These are phyloP conservation scores for Rhizopus arrhizus DNA, from an alignment of 371 early-diverging fungal genomes.

Conservation along the genomic window DNA sequence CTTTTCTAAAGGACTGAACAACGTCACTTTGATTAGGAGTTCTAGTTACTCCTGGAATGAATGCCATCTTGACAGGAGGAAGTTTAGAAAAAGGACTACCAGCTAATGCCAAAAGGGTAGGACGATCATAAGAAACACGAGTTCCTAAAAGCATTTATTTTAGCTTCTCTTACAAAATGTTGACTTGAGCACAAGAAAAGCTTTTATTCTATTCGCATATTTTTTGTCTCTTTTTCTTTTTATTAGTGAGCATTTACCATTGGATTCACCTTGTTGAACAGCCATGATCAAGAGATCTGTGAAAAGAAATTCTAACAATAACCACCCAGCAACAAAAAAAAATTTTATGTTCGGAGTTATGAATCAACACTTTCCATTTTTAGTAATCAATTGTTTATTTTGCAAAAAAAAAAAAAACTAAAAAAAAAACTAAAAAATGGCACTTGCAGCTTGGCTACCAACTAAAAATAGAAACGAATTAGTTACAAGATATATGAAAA, in stretches of 20 bases:
- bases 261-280: conserved; percentile 25
- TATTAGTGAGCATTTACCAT: not conserved
- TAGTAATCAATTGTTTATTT: not conserved
- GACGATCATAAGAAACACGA: conserved; percentile 69
- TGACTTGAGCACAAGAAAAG: not conserved
- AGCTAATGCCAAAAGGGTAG: conserved; percentile 63
- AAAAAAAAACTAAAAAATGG: conserved; percentile 35
- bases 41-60: conserved; percentile 67
- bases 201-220: not conserved
- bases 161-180: not conserved
- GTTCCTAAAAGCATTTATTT: conserved; percentile 17
- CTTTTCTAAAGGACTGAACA: conserved; percentile 37
- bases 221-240: not conserved
- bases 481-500: not conserved
- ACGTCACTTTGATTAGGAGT: conserved; percentile 35
- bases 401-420: not conserved
- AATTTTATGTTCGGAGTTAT: not conserved
- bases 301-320: not conserved
- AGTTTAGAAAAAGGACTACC: conserved; percentile 67
- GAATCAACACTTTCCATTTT: too few relatives aligned
- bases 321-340: not conserved
- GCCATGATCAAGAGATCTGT: conserved; percentile 24
- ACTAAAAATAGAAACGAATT: conserved; percentile 25
- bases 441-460: conserved; percentile 42
- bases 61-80: conserved; percentile 63